phyloP scores from a whole-genome alignment of 2,329 filamentous ascomycete species.

The Ramularia collo-cygni region DNA sequence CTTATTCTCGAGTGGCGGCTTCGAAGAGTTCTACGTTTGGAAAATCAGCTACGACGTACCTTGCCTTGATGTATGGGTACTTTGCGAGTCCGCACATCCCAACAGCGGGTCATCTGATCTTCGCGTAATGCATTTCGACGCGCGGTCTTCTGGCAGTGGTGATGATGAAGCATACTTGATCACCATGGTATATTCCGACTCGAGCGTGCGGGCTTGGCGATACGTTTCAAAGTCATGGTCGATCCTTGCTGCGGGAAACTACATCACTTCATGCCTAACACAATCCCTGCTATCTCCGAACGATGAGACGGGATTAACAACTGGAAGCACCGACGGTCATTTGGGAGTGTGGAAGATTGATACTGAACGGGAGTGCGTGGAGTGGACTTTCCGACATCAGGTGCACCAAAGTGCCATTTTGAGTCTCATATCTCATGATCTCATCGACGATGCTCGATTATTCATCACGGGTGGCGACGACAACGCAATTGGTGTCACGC shows the following conservation, averaged over 20 bases:
- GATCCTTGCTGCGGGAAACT: conserved; percentile 33
- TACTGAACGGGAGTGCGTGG: conserved; percentile 9
- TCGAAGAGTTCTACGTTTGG: conserved; percentile 89
- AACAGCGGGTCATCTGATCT: conserved; percentile 57
- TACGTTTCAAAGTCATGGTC: conserved; percentile 27
- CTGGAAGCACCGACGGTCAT: conserved; percentile 75
- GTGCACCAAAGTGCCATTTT: conserved; percentile 83
- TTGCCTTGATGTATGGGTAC: conserved; percentile 43
- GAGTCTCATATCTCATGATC: conserved; percentile 32
- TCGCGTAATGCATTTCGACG: conserved; percentile 73
- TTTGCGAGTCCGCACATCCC: conserved; percentile 46
- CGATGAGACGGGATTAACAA: conserved; percentile 46
- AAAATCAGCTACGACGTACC: conserved; percentile 49
- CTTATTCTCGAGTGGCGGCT: conserved; percentile 79
- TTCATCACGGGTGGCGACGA: conserved; percentile 82
- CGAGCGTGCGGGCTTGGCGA: conserved; percentile 54
- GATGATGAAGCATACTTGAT: conserved; percentile 46
- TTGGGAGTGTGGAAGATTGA: conserved; percentile 51
- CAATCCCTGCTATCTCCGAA: conserved; percentile 41
- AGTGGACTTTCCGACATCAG: conserved; percentile 35
- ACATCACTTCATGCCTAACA: conserved; percentile 60
- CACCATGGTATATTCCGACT: conserved; percentile 76
- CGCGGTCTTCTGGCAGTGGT: conserved; percentile 28
- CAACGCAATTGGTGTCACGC: conserved; percentile 62
- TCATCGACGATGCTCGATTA: conserved; percentile 35